A percentile compares a stretch with the other conserved stretches of the same genome.
These are phyloP conservation scores for Cubamyces lactineus DNA, from an alignment of 768 basidiomycete genomes.

Conservation along the genomic window DNA sequence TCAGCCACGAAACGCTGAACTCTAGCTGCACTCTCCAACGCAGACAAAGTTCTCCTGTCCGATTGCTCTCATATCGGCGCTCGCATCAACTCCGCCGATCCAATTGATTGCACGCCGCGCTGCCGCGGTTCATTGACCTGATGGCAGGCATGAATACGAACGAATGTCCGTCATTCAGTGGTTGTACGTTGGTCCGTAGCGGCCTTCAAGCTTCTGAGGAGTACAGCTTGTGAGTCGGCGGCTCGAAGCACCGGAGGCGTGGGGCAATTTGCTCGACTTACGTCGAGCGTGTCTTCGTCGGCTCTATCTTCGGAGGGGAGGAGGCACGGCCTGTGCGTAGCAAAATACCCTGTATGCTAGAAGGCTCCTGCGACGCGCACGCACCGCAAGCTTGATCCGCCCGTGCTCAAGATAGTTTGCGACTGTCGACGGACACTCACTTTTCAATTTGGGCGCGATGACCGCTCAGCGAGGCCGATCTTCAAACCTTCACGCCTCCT, in stretches of 20 bases:
- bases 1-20: no score
- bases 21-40: not conserved
- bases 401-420: conserved; percentile 3
- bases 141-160: not conserved
- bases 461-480: not conserved
- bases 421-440: no score
- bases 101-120: not conserved
- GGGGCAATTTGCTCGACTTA: not conserved
- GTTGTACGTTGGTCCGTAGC: no score
- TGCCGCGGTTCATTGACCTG: not conserved
- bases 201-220: no score
- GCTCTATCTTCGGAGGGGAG: no score
- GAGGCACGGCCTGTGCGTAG: no score
- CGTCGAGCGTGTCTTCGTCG: no score
- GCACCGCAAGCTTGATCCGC: not conserved
- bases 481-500: not conserved
- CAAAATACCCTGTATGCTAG: not conserved
- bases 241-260: not conserved
- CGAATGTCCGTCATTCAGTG: no score
- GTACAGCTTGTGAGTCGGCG: not conserved
- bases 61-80: not conserved
- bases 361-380: not conserved
- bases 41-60: not conserved
- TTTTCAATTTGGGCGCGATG: not conserved
- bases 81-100: not conserved